Evolutionary conservation across 768 basidiomycete species (phyloP), one percentile per base, ranked within the genome.

Genomic region (Russula earlei): DNA sequence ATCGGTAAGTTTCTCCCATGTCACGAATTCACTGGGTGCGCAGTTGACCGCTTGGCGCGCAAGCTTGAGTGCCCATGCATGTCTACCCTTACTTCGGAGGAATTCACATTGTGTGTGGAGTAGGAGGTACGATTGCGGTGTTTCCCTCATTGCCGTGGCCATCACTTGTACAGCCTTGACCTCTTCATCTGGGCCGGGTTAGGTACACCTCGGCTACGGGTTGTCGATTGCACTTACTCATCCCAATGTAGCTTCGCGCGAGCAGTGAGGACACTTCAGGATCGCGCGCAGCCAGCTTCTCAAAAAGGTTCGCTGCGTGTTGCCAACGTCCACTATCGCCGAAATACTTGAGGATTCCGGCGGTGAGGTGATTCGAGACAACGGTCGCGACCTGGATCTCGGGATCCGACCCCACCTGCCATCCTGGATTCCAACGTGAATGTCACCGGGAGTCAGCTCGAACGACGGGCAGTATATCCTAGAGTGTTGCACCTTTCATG

Each of bases 341-440:
- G 64, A 99, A 98, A 70, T 98, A 97, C 67, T 98, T 98, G 76
- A 97, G 80, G 62, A 98, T 80, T 0, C 89, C 95, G 11, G 92
- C 86, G 0, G 92, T 94, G 22, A 99, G 78, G 67, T 98, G 96
- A 67, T 99, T 99, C 22, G 93, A 94, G 5, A 96, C 91, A 27
- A 92, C 77, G 3, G 93, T 95, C 1, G 96, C 96, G 14, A 99
- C 95, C 67, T 99, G 96, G 22, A 98, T 95, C 70, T 99, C 96
- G 0, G 96, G 96, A 61, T 98, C 96, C 0, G 93, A 96, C 2
- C 95, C 96, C 8, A 98, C 88, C 67, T 96, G 94, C 96, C 96
- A 98, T 33, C 95, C 93, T 94, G 31, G 42, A 27, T 5, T 45
- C 27, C 20, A 52, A 41, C 12, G 12, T 9, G 6, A 4, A 36